Evolutionary conservation across 257 asterid species (phyloP), one percentile per base, ranked within the genome.

Genomic region (Gentiana straminea): DNA sequence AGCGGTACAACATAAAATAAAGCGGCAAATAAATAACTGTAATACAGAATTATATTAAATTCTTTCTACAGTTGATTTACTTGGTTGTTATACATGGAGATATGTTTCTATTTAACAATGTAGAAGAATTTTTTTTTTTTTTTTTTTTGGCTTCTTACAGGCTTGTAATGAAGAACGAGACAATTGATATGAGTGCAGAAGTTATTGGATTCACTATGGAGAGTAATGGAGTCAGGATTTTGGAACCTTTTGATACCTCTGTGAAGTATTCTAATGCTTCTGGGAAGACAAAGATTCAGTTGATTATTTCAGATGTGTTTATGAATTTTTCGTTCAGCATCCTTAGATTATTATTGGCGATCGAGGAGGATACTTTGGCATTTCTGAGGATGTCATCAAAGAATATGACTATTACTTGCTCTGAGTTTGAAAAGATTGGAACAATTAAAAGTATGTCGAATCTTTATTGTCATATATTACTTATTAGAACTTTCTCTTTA

Each of bases 261-360:
- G 68, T 77, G 65, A 78, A 68, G 63, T 81, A 78, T 63, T 73
- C 86, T 46, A 85, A 59, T 72, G 82, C 83, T 49, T 78, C 88
- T 60, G 96, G 86, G 62, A 87, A 81, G 82, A 87, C 84, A 39
- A 70, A 74, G 60, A 74, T 91, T 65, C 79, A 81, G 58, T 78
- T 91, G 80, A 68, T 37, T 55, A 86, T 85, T 67, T 83, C 98
- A 32, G 95, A 91, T 74, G 75, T 91, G 61, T 84, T 84, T 74
- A 83, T 91, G 95, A 91, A 91, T 80, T 91, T 91, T 67, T 79
- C 98, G 24, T 84, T 91, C 79, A 84, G 95, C 82, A 83, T 78
- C 66, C 70, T 91, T 76, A 86, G 86, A 70, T 78, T 91, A 48
- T 91, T 91, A 77, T 73, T 91, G 79, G 88, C 83, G 24, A 93